Base-by-base conservation (phyloP, 2,329 filamentous ascomycete genomes). In the Ciborinia camelliae region DNA sequence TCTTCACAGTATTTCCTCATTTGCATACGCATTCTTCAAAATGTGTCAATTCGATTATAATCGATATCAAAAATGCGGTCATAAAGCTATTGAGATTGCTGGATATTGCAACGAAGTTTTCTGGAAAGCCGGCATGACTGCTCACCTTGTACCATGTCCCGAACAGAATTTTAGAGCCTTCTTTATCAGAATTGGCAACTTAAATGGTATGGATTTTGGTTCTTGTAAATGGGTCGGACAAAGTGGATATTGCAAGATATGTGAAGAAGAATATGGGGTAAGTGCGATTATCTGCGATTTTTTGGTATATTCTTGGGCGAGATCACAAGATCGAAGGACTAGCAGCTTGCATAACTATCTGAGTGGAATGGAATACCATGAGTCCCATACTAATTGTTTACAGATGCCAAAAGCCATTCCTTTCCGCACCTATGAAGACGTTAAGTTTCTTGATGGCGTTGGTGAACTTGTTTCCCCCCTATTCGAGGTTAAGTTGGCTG, bases 31-130 rank as follows among this genome's bases (percentile, higher is more conserved):
- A 5, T 47, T 1, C 28, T 47, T 35, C 51, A 53, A 18, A 0
- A 70, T 69, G 68, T 69, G 67, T 55, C 62, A 62, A 18, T 69
- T 48, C 47, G 35, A 50, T 3, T 69, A 68, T 45, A 57, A 51
- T 4, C 37, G 51, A 2, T 67, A 61, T 45, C 37, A 63, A 30
- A 18, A 48, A 35, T 68, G 66, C 47, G 26, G 32, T 12, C 68
- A 69, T 62, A 43, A 43, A 30, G 26, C 64, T 47, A 66, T 70
- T 28, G 64, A 69, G 20, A 53, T 69, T 37, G 20, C 26, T 7
- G 35, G 50, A 39, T 68, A 58, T 39, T 70, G 67, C 43, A 53
- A 37, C 12, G 28, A 41, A 12, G 50, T 39, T 23, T 43, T 64
- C 18, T 68, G 64, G 64, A 62, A 41, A 23, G 65, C 65, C 2